Evolutionary conservation across 164 flowering plant genomes (phyloP).

Genomic region (Berberis vulgaris): DNA sequence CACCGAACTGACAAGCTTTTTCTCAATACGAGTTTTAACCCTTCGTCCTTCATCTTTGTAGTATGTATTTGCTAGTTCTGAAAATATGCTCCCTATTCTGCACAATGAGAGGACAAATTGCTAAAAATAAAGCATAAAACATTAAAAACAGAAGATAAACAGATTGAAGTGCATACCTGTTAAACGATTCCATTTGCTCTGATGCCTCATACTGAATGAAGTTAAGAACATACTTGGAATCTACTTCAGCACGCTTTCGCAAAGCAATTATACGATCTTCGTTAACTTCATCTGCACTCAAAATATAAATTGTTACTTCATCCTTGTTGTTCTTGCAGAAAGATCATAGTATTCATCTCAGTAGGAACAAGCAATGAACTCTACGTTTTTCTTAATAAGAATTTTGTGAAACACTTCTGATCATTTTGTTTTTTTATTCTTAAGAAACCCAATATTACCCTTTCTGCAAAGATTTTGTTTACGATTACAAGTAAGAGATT

Average conservation of each 20-base stretch:
- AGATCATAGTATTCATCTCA: no score
- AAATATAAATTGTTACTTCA: constrained; percentile 1
- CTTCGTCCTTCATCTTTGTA: constrained; percentile 87
- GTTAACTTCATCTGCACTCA: constrained; percentile 58
- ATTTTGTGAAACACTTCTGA: no score
- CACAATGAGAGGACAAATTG: constrained; percentile 8
- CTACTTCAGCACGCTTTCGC: constrained; percentile 90
- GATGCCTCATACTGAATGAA: constrained; percentile 35
- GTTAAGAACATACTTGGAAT: constrained; percentile 52
- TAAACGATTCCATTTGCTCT: constrained; percentile 54
- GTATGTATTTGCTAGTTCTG: constrained; percentile 62
- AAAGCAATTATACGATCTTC: constrained; percentile 85
- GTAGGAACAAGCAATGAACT: no score
- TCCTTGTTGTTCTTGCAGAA: background rate
- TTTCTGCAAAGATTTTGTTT: no score
- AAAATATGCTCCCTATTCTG: constrained; percentile 62
- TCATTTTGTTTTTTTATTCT: no score
- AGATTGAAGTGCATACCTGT: constrained; percentile 29
- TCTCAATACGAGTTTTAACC: constrained; percentile 68
- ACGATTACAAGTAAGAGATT: no score
- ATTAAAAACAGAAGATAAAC: constrained; percentile 6
- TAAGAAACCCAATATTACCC: no score
- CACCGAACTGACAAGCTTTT: constrained; percentile 40
- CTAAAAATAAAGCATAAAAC: background rate
- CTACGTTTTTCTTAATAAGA: no score